Evolutionary conservation across 2,329 filamentous ascomycete species (phyloP).

Genomic region (Aspergillus clavatus): DNA sequence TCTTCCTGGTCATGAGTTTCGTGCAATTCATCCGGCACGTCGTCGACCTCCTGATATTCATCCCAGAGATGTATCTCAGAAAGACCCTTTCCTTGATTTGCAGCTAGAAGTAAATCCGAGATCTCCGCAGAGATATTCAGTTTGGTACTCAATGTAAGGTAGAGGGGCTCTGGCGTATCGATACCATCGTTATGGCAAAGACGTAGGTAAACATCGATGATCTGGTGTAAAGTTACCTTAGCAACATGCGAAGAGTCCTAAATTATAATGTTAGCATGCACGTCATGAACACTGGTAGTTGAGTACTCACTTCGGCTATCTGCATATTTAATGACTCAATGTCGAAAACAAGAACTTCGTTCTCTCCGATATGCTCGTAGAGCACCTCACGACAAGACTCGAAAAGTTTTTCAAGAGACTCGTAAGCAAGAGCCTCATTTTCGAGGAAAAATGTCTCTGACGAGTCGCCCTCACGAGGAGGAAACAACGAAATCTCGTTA

Average conservation of each 20-base stretch:
- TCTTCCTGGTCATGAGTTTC: constrained; percentile 11
- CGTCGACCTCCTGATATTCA: constrained; percentile 49
- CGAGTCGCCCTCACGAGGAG: constrained; percentile 49
- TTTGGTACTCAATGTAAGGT: constrained; percentile 53
- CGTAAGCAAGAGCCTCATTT: constrained; percentile 51
- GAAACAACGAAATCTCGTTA: constrained; percentile 55
- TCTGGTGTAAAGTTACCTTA: constrained; percentile 50
- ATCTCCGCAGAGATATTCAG: constrained; percentile 52
- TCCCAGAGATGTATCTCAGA: constrained; percentile 44
- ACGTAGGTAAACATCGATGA: constrained; percentile 56
- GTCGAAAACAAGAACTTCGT: constrained; percentile 54
- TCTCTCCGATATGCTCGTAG: constrained; percentile 50
- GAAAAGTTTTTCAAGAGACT: constrained; percentile 53
- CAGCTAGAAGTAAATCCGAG: constrained; percentile 48
- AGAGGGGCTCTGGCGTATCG: constrained; percentile 51
- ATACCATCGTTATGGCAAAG: constrained; percentile 57
- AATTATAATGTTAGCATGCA: constrained; percentile 22
- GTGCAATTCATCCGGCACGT: constrained; percentile 11
- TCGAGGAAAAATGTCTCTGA: constrained; percentile 54
- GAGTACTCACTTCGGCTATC: constrained; percentile 53
- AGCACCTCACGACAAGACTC: constrained; percentile 52
- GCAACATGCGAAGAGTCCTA: constrained; percentile 49
- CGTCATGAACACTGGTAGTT: constrained; percentile 4
- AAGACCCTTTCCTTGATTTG: constrained; percentile 54
- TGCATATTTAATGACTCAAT: constrained; percentile 53